Evolutionary conservation across 2,329 filamentous ascomycete genomes (phyloP).

Genomic region (Penicillium palitans): DNA sequence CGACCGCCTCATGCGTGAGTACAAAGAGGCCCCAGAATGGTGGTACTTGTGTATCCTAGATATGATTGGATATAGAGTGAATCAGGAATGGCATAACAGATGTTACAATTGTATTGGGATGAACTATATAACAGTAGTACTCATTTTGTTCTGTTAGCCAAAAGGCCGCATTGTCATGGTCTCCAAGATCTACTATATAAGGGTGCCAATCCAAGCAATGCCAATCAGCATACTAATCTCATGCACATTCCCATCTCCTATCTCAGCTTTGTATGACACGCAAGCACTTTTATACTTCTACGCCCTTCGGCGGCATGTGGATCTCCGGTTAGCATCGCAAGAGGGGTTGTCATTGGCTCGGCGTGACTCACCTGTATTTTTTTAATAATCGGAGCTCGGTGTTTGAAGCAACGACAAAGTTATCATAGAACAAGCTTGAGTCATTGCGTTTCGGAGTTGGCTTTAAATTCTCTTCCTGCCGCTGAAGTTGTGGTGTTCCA

Average conservation of each 20-base stretch:
- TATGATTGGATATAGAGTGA: neutral
- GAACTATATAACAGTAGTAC: neutral
- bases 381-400: neutral
- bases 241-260: neutral
- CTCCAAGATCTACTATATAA: neutral
- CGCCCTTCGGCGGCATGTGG: constrained; percentile 11
- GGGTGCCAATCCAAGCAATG: neutral
- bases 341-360: constrained; percentile 2
- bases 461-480: neutral
- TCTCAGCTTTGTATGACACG: neutral
- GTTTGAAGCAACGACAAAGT: neutral
- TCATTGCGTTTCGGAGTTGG: neutral
- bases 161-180: no score
- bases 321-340: constrained; percentile 5
- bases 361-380: neutral
- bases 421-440: neutral
- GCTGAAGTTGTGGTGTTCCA: neutral
- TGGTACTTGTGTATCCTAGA: constrained; percentile 50
- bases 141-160: neutral
- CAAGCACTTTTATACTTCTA: constrained; percentile 26
- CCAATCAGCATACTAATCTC: neutral
- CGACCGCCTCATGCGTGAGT: constrained; percentile 51
- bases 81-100: neutral
- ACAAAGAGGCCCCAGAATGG: constrained; percentile 56
- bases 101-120: neutral